phyloP scores from a whole-genome alignment of 2,329 filamentous ascomycete genomes.

The Fusarium oxysporum region DNA sequence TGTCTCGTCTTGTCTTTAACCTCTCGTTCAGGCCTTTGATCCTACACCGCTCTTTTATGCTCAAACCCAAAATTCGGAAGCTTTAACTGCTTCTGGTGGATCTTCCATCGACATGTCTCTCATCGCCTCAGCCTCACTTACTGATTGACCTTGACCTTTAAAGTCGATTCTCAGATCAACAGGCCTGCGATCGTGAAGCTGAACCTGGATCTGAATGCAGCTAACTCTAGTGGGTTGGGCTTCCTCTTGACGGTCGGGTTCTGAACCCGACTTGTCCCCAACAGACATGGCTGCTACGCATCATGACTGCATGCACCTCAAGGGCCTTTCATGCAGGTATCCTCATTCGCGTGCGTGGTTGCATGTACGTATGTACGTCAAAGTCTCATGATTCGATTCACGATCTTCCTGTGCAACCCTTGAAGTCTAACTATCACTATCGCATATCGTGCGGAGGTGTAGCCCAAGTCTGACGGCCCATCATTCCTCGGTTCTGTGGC shows the following conservation, averaged over 20 bases:
- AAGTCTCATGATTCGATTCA: slow-evolving; percentile 33
- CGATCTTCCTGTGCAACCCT: slow-evolving; percentile 35
- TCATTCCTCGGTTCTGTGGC: slow-evolving; percentile 7
- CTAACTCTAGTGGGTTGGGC: slow-evolving; percentile 30
- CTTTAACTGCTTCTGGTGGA: slow-evolving; percentile 34
- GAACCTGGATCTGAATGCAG: slow-evolving; percentile 22
- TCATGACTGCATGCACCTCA: slow-evolving; percentile 44
- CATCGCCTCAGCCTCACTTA: slow-evolving; percentile 14
- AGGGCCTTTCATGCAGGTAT: slow-evolving; percentile 43
- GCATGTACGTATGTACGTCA: slow-evolving; percentile 36
- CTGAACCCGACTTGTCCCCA: slow-evolving; percentile 33
- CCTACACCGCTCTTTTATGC: slow-evolving; percentile 45
- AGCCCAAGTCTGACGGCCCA: slow-evolving; percentile 26
- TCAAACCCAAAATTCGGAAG: slow-evolving; percentile 36
- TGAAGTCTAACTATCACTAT: slow-evolving; percentile 20
- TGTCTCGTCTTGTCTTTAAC: slow-evolving; percentile 37
- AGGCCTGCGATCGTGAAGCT: slow-evolving; percentile 17
- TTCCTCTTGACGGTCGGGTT: slow-evolving; percentile 26
- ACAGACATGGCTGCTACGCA: slow-evolving; percentile 42
- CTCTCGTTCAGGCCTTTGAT: slow-evolving; percentile 35
- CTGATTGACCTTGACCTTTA: slow-evolving; percentile 16
- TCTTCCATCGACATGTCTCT: slow-evolving; percentile 34
- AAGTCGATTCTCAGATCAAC: slow-evolving; percentile 24
- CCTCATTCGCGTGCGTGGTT: slow-evolving; percentile 41
- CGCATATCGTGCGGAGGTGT: slow-evolving; percentile 14